Percentiles rank a stretch among this genome's conserved stretches.
Conservation (phyloP, 805 yeast genomes). For the Metschnikowia gruessii region DNA sequence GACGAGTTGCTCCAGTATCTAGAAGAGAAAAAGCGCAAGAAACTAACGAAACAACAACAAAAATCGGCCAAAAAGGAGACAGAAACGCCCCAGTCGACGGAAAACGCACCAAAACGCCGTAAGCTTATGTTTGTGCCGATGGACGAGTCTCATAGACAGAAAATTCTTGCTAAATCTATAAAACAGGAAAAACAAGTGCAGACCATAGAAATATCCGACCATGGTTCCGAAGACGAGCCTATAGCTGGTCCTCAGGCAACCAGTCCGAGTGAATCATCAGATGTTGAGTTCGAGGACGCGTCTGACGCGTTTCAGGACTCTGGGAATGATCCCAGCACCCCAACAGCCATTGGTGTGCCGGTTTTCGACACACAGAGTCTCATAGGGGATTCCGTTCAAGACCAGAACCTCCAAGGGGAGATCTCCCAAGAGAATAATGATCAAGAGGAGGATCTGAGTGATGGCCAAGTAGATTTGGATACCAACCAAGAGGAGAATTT, state of each 20-base stretch:
- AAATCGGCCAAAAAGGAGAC: neutral
- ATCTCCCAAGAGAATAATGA: neutral
- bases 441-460: neutral
- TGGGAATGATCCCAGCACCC: neutral
- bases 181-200: neutral
- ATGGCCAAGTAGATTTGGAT: too few species aligned
- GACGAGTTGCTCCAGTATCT: constrained; percentile 9
- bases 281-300: constrained; percentile 7
- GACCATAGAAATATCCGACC: neutral
- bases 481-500: too few species aligned
- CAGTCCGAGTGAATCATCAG: neutral
- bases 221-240: neutral
- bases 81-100: neutral
- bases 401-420: too few species aligned
- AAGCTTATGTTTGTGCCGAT: constrained; percentile 12
- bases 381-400: too few species aligned
- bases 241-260: neutral
- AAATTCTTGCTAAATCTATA: constrained; percentile 3
- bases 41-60: constrained; percentile 1
- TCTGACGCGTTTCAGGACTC: neutral
- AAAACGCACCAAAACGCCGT: neutral
- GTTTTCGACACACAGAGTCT: too few species aligned
- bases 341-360: neutral
- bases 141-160: constrained; percentile 10
- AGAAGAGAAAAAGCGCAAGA: constrained; percentile 3